A percentile compares a stretch with the other conserved stretches of the same genome.
Conservation (phyloP, 495 filamentous ascomycete species). For the Penicillium verhagenii region DNA sequence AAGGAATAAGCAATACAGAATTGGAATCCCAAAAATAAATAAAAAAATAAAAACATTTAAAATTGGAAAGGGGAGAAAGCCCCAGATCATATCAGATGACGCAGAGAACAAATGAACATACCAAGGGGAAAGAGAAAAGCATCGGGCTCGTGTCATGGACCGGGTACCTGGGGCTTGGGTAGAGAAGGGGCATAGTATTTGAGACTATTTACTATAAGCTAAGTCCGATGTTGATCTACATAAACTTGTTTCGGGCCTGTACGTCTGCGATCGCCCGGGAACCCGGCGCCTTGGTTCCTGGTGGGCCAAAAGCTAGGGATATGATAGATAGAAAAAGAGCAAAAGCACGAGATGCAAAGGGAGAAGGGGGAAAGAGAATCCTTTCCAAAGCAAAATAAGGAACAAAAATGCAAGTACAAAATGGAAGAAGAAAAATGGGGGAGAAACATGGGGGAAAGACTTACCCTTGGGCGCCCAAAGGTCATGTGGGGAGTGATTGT, state of each 20-base stretch:
- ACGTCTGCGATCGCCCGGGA: conserved; percentile 26
- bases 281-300: conserved; percentile 28
- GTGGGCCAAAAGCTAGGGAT: conserved; percentile 13
- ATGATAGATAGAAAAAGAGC: neutral
- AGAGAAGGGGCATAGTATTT: conserved; percentile 13
- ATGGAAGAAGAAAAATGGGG: neutral
- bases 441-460: neutral
- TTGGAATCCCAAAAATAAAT: neutral
- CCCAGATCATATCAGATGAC: neutral
- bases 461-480: too few relatives aligned
- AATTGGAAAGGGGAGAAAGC: neutral
- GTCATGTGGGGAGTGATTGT: too few relatives aligned
- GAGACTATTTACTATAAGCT: conserved; percentile 16
- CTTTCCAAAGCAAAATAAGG: too few relatives aligned
- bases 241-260: conserved; percentile 22
- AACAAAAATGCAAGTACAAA: neutral
- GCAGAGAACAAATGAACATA: conserved; percentile 5
- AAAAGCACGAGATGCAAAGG: neutral
- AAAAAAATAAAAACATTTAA: neutral
- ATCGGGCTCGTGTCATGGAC: conserved; percentile 17
- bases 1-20: too few relatives aligned
- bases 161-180: conserved; percentile 11
- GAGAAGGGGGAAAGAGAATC: neutral
- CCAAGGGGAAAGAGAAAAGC: conserved; percentile 5
- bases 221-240: conserved; percentile 21